phyloP scores from a whole-genome alignment of 169 alveolate species.

The Amoebophrya sp. region DNA sequence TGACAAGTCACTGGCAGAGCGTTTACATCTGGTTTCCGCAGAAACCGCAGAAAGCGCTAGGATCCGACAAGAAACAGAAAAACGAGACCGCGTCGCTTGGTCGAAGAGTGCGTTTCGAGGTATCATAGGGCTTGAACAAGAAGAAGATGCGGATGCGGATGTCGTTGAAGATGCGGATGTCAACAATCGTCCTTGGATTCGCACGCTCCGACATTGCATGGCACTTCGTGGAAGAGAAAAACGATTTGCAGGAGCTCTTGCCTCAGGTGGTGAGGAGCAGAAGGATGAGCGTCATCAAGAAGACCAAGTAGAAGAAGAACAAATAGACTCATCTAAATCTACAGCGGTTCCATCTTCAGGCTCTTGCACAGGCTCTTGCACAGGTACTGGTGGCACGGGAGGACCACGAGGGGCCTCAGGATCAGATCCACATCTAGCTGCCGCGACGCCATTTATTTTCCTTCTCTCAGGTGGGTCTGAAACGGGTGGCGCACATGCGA shows the following conservation, averaged over 20 bases:
- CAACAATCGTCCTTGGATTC: neutral
- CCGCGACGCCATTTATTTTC: neutral
- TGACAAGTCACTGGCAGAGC: neutral
- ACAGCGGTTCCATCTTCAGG: neutral
- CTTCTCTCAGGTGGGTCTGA: neutral
- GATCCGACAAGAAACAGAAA: neutral
- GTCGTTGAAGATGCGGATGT: neutral
- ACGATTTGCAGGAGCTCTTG: neutral
- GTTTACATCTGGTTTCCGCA: neutral
- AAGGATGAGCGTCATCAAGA: neutral
- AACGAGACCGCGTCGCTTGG: slow-evolving; percentile 9
- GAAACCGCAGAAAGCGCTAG: neutral
- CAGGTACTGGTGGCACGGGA: neutral
- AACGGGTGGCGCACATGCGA: neutral
- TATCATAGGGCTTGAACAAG: neutral
- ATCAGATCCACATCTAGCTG: neutral
- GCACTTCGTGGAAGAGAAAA: neutral
- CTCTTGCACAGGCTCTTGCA: neutral
- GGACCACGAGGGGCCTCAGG: neutral
- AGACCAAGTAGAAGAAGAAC: neutral
- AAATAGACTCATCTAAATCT: neutral
- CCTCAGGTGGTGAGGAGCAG: neutral
- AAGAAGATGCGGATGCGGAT: neutral
- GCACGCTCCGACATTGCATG: neutral
- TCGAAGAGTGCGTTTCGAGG: neutral